A percentile compares a stretch with the other conserved stretches of the same genome.
phyloP scores from a whole-genome alignment of 1,284 basidiomycete genomes.

The Cryptococcus hybrid region DNA sequence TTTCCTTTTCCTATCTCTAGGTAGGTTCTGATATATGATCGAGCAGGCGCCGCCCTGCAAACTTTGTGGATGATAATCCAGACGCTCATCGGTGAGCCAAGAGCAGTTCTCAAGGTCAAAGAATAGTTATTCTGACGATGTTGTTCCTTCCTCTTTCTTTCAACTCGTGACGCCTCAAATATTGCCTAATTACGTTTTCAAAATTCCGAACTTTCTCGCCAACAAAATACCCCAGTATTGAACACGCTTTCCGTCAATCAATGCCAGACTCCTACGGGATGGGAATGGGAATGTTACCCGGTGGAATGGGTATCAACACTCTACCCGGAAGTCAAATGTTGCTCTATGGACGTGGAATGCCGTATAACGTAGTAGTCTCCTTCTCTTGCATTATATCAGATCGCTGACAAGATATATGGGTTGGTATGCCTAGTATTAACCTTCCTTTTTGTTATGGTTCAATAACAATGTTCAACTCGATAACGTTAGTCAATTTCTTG shows the following conservation, averaged over 20 bases:
- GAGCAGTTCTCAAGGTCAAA: not conserved
- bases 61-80: conserved; percentile 33
- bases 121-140: conserved; percentile 4
- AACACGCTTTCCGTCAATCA: conserved; percentile 40
- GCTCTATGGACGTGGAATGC: conserved; percentile 34
- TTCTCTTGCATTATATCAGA: no score
- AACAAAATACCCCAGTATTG: conserved; percentile 14
- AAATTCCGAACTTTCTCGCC: no score
- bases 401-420: no score
- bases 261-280: conserved; percentile 35
- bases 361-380: conserved; percentile 9
- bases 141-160: not conserved
- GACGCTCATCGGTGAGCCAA: conserved; percentile 38
- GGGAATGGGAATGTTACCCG: conserved; percentile 30
- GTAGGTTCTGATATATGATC: not conserved
- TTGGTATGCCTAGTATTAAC: no score
- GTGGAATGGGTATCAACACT: conserved; percentile 29
- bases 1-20: not conserved
- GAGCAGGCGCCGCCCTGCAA: conserved; percentile 31
- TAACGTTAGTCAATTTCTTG: no score
- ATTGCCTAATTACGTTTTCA: not conserved
- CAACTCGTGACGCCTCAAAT: not conserved
- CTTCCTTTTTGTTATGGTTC: no score
- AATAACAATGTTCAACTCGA: no score
- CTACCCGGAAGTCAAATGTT: conserved; percentile 33